Evolutionary conservation across 2,329 filamentous ascomycete genomes (phyloP).

Genomic region (Trichoderma harzianum): DNA sequence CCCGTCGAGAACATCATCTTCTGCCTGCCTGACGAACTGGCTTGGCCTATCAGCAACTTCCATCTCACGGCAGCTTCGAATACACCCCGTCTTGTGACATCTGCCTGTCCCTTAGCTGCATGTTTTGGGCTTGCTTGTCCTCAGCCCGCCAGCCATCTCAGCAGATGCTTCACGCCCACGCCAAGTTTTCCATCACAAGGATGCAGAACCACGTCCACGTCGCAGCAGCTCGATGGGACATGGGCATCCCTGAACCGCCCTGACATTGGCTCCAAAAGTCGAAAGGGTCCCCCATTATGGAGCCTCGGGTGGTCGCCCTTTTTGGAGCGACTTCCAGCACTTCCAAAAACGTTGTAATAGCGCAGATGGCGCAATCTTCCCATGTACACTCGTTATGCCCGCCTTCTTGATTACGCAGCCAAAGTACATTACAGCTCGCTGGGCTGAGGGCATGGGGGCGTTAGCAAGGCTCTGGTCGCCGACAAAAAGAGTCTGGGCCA

Average conservation of each 20-base stretch:
- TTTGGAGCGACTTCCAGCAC: slow-evolving; percentile 18
- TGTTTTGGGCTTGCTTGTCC: neutral
- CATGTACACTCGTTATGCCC: slow-evolving; percentile 18
- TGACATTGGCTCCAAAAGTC: neutral
- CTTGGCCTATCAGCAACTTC: neutral
- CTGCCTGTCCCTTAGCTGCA: neutral
- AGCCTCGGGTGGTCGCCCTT: slow-evolving; percentile 19
- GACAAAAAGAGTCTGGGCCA: neutral
- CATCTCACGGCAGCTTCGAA: neutral
- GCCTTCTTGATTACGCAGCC: neutral
- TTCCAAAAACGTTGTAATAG: slow-evolving; percentile 17
- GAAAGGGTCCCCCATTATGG: slow-evolving; percentile 3
- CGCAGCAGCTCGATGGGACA: neutral
- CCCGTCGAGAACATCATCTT: neutral
- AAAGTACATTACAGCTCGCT: neutral
- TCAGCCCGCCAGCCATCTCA: neutral
- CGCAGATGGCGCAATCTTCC: slow-evolving; percentile 19
- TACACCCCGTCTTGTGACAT: neutral
- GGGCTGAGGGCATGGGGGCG: slow-evolving; percentile 1
- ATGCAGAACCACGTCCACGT: neutral
- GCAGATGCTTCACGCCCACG: neutral
- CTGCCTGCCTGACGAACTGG: neutral
- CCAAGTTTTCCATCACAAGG: neutral
- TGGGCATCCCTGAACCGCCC: slow-evolving; percentile 5
- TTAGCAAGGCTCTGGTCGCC: neutral